A percentile compares a stretch with the other conserved stretches of the same genome.
These are phyloP conservation scores for Corymbia citriodora DNA, from an alignment of 441 rosid genomes.

Conservation along the genomic window DNA sequence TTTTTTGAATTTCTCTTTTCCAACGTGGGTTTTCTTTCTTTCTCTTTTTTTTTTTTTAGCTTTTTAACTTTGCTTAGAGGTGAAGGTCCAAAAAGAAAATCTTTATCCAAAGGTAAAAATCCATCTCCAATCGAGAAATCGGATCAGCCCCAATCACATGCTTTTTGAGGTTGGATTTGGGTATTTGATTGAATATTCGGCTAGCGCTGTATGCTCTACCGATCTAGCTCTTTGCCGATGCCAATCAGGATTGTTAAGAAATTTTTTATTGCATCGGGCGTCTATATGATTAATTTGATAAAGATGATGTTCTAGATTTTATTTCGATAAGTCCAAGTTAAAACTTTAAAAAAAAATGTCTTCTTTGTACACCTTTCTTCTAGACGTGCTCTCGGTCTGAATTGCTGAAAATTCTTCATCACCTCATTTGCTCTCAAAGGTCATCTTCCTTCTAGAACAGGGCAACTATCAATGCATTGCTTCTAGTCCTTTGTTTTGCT, in stretches of 20 bases:
- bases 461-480: background rate
- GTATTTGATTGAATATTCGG: background rate
- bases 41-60: background rate
- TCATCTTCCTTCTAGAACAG: background rate
- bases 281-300: background rate
- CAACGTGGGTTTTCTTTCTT: background rate
- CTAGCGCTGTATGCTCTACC: fast-evolving
- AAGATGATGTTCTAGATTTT: background rate
- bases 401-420: background rate
- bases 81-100: background rate
- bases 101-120: background rate
- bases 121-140: fast-evolving
- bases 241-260: too few species aligned
- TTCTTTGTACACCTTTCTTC: background rate
- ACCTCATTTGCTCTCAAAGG: background rate
- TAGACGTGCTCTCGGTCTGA: background rate
- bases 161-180: background rate
- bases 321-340: background rate
- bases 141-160: fast-evolving
- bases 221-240: too few species aligned
- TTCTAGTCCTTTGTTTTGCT: background rate
- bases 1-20: background rate
- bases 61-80: background rate
- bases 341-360: background rate
- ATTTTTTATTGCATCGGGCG: fast-evolving